Percentiles rank a stretch among this genome's conserved stretches.
phyloP scores from a whole-genome alignment of 2,329 filamentous ascomycete genomes.

The Exophiala aquamarina region DNA sequence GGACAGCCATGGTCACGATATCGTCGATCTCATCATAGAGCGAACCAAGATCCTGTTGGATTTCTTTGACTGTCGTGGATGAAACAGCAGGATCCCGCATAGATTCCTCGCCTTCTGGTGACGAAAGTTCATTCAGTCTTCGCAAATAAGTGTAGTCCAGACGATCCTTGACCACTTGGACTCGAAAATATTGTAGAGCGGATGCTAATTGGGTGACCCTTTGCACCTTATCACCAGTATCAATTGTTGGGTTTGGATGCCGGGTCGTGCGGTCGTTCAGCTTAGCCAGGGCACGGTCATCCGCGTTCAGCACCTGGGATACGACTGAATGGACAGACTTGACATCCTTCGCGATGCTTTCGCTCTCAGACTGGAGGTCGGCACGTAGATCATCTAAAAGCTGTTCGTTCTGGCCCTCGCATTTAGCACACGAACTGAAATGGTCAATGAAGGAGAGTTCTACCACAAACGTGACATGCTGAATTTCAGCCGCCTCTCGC shows the following conservation, averaged over 20 bases:
- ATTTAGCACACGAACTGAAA: neutral
- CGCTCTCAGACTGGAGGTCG: slow-evolving; percentile 6
- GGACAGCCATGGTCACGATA: slow-evolving; percentile 23
- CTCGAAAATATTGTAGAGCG: slow-evolving; percentile 17
- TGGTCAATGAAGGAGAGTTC: neutral
- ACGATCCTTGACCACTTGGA: slow-evolving; percentile 18
- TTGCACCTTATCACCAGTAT: slow-evolving; percentile 3
- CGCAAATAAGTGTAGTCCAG: slow-evolving; percentile 24
- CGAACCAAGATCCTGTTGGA: slow-evolving; percentile 20
- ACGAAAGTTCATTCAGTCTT: slow-evolving; percentile 4
- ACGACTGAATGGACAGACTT: slow-evolving; percentile 9
- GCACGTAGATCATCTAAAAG: slow-evolving; percentile 4
- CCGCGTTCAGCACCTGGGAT: slow-evolving; percentile 12
- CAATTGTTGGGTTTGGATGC: neutral
- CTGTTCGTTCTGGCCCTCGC: slow-evolving; percentile 10
- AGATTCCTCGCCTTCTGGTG: neutral
- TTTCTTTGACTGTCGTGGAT: neutral
- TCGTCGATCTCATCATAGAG: slow-evolving; percentile 26
- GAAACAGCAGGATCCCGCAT: too few species aligned
- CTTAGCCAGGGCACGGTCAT: slow-evolving; percentile 18
- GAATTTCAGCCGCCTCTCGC: slow-evolving; percentile 14
- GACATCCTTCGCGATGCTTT: slow-evolving; percentile 7
- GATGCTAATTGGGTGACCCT: slow-evolving; percentile 8
- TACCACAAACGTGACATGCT: slow-evolving; percentile 21
- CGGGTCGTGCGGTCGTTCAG: slow-evolving; percentile 10